phyloP scores from a whole-genome alignment of 345 rosid species.

The Brassica nigra region DNA sequence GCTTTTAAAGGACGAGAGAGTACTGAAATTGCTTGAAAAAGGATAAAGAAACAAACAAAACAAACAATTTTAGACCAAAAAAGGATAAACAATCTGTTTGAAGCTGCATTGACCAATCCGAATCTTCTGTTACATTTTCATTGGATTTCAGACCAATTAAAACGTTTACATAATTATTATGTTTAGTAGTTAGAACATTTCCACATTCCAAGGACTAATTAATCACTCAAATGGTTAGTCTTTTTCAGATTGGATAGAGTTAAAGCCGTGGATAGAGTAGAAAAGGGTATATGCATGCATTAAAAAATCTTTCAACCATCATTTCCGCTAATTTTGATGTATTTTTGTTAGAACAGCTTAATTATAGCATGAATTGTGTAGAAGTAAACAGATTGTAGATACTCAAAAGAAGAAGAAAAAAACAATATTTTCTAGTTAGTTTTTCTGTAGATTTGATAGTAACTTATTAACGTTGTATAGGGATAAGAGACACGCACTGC shows the following conservation, averaged over 20 bases:
- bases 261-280: neutral
- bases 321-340: neutral
- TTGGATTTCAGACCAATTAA: neutral
- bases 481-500: conserved; percentile 9
- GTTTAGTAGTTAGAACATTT: neutral
- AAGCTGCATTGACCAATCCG: conserved; percentile 17
- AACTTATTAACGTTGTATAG: neutral
- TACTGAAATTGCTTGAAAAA: conserved; percentile 1
- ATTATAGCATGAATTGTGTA: neutral
- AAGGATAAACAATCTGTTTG: neutral
- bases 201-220: neutral
- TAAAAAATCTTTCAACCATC: neutral
- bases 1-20: conserved; percentile 10
- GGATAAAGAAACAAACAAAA: neutral
- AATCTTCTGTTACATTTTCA: conserved; percentile 12
- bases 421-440: neutral
- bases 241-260: neutral
- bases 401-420: neutral
- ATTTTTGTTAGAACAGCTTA: neutral
- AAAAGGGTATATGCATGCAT: conserved; percentile 3
- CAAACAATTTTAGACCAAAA: neutral
- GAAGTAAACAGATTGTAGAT: neutral
- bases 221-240: neutral
- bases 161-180: neutral
- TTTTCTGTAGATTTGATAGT: conserved; percentile 2